Evolutionary conservation across 1,284 basidiomycete genomes (phyloP).

Genomic region (Lignosus rhinocerotis): DNA sequence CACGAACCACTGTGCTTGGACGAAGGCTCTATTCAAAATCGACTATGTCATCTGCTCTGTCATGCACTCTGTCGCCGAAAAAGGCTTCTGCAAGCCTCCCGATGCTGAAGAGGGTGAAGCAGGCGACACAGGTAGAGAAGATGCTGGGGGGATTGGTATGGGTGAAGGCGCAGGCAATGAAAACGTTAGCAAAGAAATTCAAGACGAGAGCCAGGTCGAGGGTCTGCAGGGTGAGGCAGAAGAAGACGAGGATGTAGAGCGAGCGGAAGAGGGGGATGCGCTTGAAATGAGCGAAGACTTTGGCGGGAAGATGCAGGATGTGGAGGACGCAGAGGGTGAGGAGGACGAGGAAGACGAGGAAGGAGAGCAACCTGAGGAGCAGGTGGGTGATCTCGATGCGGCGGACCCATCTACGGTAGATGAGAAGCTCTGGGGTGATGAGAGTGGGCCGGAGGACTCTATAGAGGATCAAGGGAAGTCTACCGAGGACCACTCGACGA

Average conservation of each 20-base stretch:
- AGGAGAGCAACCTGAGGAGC: conserved; percentile 74
- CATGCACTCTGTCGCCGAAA: conserved; percentile 72
- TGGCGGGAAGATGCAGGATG: conserved; percentile 83
- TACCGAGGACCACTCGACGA: conserved; percentile 53
- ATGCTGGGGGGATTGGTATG: conserved; percentile 77
- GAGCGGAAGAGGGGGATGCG: conserved; percentile 66
- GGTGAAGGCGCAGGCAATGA: conserved; percentile 85
- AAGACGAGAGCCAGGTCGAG: conserved; percentile 96
- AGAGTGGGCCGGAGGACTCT: conserved; percentile 52
- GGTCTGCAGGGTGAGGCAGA: conserved; percentile 81
- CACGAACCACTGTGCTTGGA: conserved; percentile 59
- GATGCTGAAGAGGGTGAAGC: conserved; percentile 56
- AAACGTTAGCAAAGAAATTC: conserved; percentile 90
- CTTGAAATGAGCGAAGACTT: conserved; percentile 79
- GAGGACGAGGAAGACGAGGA: conserved; percentile 59
- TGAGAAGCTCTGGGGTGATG: conserved; percentile 96
- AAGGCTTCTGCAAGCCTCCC: conserved; percentile 92
- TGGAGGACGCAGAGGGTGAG: conserved; percentile 58
- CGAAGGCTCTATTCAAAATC: conserved; percentile 85
- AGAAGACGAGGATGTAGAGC: conserved; percentile 51
- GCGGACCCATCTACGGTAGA: conserved; percentile 89
- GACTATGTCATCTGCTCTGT: conserved; percentile 77
- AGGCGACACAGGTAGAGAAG: conserved; percentile 53
- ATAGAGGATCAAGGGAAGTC: conserved; percentile 55
- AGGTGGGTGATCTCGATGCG: conserved; percentile 82